phyloP scores from a whole-genome alignment of 768 basidiomycete species.

The Suillus cothurnatus region DNA sequence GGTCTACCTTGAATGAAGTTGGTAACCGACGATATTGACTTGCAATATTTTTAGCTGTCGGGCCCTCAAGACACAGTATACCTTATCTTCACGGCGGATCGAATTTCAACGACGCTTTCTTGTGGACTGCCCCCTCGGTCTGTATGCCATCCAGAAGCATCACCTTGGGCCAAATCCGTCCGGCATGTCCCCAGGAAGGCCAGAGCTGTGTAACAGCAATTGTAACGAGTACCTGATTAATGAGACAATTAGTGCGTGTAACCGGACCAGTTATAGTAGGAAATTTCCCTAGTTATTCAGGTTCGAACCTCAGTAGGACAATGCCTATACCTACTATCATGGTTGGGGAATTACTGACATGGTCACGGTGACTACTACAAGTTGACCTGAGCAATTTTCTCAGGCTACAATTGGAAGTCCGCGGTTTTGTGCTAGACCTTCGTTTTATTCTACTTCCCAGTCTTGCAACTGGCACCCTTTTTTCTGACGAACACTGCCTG shows the following conservation, averaged over 20 bases:
- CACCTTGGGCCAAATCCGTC: not conserved
- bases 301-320: not conserved
- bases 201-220: not conserved
- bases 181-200: not conserved
- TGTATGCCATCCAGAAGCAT: not conserved
- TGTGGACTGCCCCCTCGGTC: not conserved
- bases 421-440: not conserved
- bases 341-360: not conserved
- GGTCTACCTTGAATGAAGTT: not conserved
- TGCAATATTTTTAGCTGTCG: not conserved
- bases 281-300: not conserved
- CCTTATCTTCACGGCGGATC: not conserved
- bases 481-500: not conserved
- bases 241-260: not conserved
- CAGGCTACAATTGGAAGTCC: not conserved
- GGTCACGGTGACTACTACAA: no score
- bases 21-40: not conserved
- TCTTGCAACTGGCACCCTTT: not conserved
- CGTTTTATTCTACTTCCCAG: not conserved
- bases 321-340: not conserved
- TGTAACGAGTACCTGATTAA: not conserved
- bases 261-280: no score
- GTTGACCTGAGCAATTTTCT: not conserved
- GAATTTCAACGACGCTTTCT: not conserved
- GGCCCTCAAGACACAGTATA: not conserved